These are phyloP conservation scores for Trichoderma gamsii DNA, from an alignment of 495 filamentous ascomycete genomes.

Conservation along the genomic window DNA sequence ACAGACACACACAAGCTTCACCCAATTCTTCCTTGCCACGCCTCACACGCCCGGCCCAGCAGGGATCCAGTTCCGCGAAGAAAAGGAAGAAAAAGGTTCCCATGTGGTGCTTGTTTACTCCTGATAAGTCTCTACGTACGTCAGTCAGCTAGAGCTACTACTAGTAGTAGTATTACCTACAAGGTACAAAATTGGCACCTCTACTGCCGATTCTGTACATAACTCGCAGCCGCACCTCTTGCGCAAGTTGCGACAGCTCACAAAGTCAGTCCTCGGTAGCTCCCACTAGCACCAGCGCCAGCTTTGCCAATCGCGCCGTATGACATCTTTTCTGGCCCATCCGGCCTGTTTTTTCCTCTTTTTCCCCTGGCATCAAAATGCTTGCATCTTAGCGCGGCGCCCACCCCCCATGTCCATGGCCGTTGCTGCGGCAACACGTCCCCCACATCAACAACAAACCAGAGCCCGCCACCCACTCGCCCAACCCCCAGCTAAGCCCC, in stretches of 20 bases:
- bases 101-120: no score
- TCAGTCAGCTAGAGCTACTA: neutral
- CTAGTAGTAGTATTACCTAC: neutral
- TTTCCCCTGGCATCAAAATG: neutral
- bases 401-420: neutral
- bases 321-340: no score
- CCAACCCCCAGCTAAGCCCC: neutral
- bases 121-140: neutral
- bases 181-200: no score
- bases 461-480: neutral
- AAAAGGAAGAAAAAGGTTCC: neutral
- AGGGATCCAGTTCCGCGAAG: neutral
- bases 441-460: constrained; percentile 9
- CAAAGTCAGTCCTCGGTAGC: no score
- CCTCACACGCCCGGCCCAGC: neutral
- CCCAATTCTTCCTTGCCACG: neutral
- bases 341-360: no score
- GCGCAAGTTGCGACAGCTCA: no score
- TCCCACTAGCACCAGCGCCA: no score
- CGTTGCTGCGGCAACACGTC: neutral
- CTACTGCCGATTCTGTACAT: no score
- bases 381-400: neutral
- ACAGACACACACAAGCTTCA: neutral
- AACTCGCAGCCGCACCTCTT: no score
- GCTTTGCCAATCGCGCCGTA: no score